Evolutionary conservation across 768 basidiomycete species (phyloP).

Genomic region (Jaapia argillacea): DNA sequence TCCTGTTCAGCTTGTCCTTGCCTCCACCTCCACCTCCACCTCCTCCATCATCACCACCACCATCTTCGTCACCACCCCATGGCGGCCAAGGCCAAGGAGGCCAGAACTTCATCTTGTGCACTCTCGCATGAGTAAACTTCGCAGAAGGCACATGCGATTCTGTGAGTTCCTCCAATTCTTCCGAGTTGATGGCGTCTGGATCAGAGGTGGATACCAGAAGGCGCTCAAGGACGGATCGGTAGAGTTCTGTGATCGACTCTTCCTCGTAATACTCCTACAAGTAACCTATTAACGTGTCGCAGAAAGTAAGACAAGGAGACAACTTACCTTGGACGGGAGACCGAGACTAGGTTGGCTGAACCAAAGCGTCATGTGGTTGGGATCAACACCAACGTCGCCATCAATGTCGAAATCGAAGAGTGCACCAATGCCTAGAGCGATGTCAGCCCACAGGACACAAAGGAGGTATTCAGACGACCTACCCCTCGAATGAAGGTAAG

Average conservation of each 20-base stretch:
- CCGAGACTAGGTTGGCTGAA: conserved; percentile 75
- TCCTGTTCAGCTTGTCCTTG: conserved; percentile 28
- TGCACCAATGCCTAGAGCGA: conserved; percentile 52
- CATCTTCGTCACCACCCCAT: conserved; percentile 61
- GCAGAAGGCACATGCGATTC: conserved; percentile 12
- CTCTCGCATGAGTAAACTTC: conserved; percentile 27
- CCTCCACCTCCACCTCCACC: conserved; percentile 8
- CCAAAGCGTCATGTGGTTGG: conserved; percentile 79
- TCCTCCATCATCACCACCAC: conserved; percentile 26
- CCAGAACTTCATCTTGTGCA: conserved; percentile 35
- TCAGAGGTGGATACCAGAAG: conserved; percentile 43
- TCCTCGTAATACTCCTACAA: conserved; percentile 86
- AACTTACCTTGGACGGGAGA: conserved; percentile 72
- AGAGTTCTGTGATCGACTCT: conserved; percentile 53
- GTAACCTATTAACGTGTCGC: neutral
- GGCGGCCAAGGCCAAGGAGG: conserved; percentile 85
- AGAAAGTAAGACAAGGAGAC: conserved; percentile 4
- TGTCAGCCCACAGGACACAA: neutral
- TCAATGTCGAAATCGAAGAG: conserved; percentile 80
- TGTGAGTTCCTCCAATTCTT: neutral
- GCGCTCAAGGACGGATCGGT: conserved; percentile 56
- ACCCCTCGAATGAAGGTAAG: conserved; percentile 86
- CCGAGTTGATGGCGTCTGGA: neutral
- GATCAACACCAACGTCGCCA: conserved; percentile 80
- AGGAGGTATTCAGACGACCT: conserved; percentile 10